phyloP scores from a whole-genome alignment of 2,329 filamentous ascomycete genomes.

The Paecilomyces niveus region DNA sequence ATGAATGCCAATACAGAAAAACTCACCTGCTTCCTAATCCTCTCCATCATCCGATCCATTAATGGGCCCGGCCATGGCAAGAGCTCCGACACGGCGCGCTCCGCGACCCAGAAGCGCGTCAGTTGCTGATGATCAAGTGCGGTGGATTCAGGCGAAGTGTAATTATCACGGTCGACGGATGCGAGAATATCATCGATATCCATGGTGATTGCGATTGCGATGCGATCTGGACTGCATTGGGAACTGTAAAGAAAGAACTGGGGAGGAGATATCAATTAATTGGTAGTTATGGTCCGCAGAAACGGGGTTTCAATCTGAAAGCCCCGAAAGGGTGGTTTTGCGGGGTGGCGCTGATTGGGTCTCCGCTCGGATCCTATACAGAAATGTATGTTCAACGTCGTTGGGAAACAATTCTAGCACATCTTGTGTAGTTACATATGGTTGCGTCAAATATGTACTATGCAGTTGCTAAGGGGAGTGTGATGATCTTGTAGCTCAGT shows the following conservation, averaged over 20 bases:
- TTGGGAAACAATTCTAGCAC: too few relatives aligned
- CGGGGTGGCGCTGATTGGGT: neutral
- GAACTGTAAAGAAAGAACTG: conserved; percentile 7
- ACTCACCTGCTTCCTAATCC: conserved; percentile 55
- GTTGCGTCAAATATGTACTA: too few relatives aligned
- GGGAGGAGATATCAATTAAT: neutral
- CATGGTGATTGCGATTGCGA: conserved; percentile 42
- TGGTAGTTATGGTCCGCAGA: neutral
- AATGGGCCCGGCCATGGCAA: conserved; percentile 68
- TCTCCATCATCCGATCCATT: conserved; percentile 73
- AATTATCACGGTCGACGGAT: conserved; percentile 58
- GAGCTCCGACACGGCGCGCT: conserved; percentile 84
- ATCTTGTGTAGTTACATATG: too few relatives aligned
- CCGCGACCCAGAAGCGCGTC: conserved; percentile 88
- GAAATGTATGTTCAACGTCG: too few relatives aligned
- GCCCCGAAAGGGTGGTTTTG: neutral
- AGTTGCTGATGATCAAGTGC: conserved; percentile 72
- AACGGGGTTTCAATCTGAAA: neutral
- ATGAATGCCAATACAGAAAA: neutral
- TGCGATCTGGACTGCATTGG: conserved; percentile 9
- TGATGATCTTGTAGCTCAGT: too few relatives aligned
- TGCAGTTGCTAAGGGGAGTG: too few relatives aligned
- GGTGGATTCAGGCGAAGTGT: conserved; percentile 28
- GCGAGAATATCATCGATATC: conserved; percentile 75
- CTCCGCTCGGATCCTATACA: neutral